A percentile compares a stretch with the other conserved stretches of the same genome.
Evolutionary conservation across 1,284 basidiomycete genomes (phyloP).

Genomic region (Tilletia walkeri): DNA sequence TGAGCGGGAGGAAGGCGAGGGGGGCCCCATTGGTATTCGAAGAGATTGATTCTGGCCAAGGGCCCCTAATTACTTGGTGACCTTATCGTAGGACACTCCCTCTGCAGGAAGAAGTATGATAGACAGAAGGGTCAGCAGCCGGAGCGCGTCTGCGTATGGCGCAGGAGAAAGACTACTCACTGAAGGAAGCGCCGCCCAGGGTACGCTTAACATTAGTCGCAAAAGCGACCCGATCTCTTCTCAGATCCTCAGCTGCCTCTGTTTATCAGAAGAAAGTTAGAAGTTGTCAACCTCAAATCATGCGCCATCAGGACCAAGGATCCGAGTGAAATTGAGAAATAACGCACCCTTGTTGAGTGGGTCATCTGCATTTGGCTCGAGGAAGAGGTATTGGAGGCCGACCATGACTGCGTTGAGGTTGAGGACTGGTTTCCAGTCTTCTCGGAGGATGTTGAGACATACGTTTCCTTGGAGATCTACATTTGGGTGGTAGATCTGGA

Average conservation of each 20-base stretch:
- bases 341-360: slow-evolving; percentile 89
- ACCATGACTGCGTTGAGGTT: slow-evolving; percentile 97
- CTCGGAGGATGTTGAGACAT: slow-evolving; percentile 82
- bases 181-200: slow-evolving; percentile 40
- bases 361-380: slow-evolving; percentile 98
- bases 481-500: slow-evolving; percentile 96
- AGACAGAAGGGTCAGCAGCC: neutral
- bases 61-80: slow-evolving; percentile 19
- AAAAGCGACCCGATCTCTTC: slow-evolving; percentile 44
- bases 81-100: slow-evolving; percentile 47
- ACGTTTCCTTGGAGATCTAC: slow-evolving; percentile 96
- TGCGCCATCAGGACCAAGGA: neutral
- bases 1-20: no score
- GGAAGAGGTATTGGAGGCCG: slow-evolving; percentile 93
- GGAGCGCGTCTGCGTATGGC: neutral
- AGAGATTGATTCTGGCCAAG: no score
- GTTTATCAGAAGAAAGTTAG: slow-evolving; percentile 15
- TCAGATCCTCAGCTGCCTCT: slow-evolving; percentile 56
- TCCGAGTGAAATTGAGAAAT: neutral
- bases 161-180: slow-evolving; percentile 30
- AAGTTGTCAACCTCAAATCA: neutral
- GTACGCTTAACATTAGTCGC: slow-evolving; percentile 45
- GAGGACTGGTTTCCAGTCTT: slow-evolving; percentile 99
- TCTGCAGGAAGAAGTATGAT: slow-evolving; percentile 23
- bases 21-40: no score